phyloP scores from a whole-genome alignment of 1,139 yeast species.

The Yamadazyma triangularis region DNA sequence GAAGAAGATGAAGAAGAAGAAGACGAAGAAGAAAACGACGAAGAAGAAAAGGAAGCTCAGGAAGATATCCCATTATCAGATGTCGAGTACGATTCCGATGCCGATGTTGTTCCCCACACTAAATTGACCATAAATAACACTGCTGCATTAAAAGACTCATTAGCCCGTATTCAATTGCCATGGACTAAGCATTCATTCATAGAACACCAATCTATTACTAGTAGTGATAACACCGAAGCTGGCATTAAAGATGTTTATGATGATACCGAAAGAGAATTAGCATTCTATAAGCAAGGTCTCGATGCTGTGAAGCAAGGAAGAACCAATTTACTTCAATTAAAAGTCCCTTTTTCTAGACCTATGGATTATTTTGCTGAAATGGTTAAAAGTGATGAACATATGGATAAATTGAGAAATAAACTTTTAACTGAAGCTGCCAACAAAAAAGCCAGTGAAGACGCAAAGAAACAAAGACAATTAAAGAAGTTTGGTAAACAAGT shows the following conservation, averaged over 20 bases:
- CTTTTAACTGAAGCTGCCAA: constrained; percentile 82
- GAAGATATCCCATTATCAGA: constrained; percentile 75
- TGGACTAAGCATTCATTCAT: constrained; percentile 70
- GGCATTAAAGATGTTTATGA: constrained; percentile 87
- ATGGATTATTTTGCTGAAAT: constrained; percentile 96
- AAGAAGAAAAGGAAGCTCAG: constrained; percentile 39
- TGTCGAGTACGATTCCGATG: constrained; percentile 79
- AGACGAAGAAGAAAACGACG: constrained; percentile 42
- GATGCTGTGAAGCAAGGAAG: constrained; percentile 79
- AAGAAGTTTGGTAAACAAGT: constrained; percentile 98
- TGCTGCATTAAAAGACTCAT: constrained; percentile 64
- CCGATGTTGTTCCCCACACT: constrained; percentile 85
- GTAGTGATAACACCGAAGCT: constrained; percentile 55
- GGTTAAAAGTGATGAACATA: constrained; percentile 97
- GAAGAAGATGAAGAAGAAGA: constrained; percentile 44
- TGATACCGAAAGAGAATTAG: constrained; percentile 73
- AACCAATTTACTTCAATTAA: constrained; percentile 55
- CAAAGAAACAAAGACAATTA: constrained; percentile 88
- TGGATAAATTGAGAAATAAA: constrained; percentile 87
- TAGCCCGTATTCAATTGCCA: constrained; percentile 65
- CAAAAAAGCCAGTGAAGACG: constrained; percentile 89
- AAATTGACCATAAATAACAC: constrained; percentile 75
- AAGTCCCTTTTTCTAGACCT: constrained; percentile 90
- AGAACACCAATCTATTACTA: constrained; percentile 76
- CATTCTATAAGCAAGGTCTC: constrained; percentile 87